Percentiles rank a stretch among this genome's conserved stretches.
phyloP scores from a whole-genome alignment of 116 monocot species.

The Posidonia oceanica region DNA sequence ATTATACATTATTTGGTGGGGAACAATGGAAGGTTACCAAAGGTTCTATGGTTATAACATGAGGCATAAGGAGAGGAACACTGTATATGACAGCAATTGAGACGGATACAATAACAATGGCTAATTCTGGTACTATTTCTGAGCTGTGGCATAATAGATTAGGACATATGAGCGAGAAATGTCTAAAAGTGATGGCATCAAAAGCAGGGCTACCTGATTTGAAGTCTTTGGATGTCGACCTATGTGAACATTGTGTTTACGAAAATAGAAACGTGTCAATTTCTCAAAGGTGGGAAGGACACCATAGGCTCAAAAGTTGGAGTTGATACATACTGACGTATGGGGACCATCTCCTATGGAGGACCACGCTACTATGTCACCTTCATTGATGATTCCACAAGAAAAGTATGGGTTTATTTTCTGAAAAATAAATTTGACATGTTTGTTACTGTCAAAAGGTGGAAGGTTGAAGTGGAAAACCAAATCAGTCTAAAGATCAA shows the following conservation, averaged over 20 bases:
- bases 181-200: not conserved
- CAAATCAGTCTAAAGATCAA: not conserved
- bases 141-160: not conserved
- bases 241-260: not conserved
- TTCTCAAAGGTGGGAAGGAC: not conserved
- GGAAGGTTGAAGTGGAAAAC: not conserved
- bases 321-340: not conserved
- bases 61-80: too few relatives aligned
- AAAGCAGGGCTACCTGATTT: not conserved
- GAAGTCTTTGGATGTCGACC: not conserved
- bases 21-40: too few relatives aligned
- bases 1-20: too few relatives aligned
- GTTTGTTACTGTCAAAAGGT: not conserved
- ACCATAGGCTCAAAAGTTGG: not conserved
- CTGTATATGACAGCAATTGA: too few relatives aligned
- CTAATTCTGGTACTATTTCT: too few relatives aligned
- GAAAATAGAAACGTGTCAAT: not conserved
- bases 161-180: not conserved
- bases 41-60: too few relatives aligned
- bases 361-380: constrained; percentile 2
- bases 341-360: not conserved
- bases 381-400: constrained; percentile 1
- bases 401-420: constrained; percentile 4
- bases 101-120: too few relatives aligned
- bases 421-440: not conserved